Evolutionary conservation across 208 protist genomes (phyloP), one percentile per base, ranked within the genome.

Genomic region (Crithidia expoeki): DNA sequence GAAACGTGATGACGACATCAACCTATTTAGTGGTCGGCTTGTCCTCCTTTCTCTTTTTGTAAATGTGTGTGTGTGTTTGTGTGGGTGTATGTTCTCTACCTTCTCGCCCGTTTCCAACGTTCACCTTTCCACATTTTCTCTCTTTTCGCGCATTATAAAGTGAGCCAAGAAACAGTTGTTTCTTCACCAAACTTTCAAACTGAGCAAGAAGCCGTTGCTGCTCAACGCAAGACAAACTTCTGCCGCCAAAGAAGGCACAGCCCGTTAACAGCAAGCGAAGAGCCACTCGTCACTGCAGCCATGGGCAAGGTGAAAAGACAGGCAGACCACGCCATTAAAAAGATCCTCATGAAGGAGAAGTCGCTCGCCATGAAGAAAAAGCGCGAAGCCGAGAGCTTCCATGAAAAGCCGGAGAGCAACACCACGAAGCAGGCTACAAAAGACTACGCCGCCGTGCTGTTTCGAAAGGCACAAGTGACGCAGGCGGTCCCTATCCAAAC

Each of bases 281-380:
- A 44, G 14, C 7, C 7, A 44, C 10, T 14, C 14, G 38, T 14
- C 38, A 44, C 14, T 40, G 55, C 38, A 30, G 46, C 56, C 0
- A 96, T 96, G 91, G 88, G 83, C 32, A 93, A 93, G 53, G 89
- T 90, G 2, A 96, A 94, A 65, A 68, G 64, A 32, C 71, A 80
- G 73, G 80, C 80, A 30, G 81, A 80, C 50, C 84, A 94, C 73
- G 83, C 83, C 76, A 94, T 96, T 53, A 96, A 96, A 71, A 94
- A 91, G 66, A 90, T 96, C 34, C 76, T 96, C 33, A 96, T 96
- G 92, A 96, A 96, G 72, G 88, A 96, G 65, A 96, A 96, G 72
- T 89, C 72, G 32, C 62, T 96, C 42, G 46, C 80, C 12, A 55
- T 82, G 64, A 96, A 96, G 81, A 94, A 94, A 62, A 94, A 96